Percentiles rank a stretch among this genome's conserved stretches.
These are phyloP conservation scores for Volvox carteri DNA, from an alignment of 163 green algal genomes.

Conservation along the genomic window DNA sequence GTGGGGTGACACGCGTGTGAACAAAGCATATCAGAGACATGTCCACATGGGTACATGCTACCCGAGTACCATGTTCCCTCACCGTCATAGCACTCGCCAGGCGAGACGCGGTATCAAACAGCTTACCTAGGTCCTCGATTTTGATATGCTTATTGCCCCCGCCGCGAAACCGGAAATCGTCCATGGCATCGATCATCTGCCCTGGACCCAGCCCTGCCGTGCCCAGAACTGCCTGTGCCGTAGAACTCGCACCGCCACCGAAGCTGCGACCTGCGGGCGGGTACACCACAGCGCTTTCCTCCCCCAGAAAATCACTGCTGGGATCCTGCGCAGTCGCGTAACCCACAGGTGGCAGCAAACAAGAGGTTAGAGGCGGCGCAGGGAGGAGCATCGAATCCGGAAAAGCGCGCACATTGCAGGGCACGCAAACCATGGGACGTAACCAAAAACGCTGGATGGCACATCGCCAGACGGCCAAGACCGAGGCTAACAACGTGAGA, in stretches of 20 bases:
- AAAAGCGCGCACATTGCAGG: too few species aligned
- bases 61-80: neutral
- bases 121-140: constrained; percentile 18
- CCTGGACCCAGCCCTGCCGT: neutral
- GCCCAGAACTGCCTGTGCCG: neutral
- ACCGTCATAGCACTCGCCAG: neutral
- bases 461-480: too few species aligned
- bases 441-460: too few species aligned
- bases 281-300: constrained; percentile 41
- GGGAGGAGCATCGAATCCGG: too few species aligned
- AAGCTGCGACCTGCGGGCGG: constrained; percentile 21
- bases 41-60: neutral
- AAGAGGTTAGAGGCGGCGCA: too few species aligned
- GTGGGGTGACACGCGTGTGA: neutral
- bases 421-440: too few species aligned
- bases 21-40: neutral
- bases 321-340: constrained; percentile 27
- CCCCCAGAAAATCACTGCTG: constrained; percentile 28
- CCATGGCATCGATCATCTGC: constrained; percentile 33
- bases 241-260: neutral
- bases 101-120: neutral
- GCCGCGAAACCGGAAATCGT: constrained; percentile 25
- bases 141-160: neutral
- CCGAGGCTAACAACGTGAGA: too few species aligned
- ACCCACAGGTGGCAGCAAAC: too few species aligned